phyloP scores from a whole-genome alignment of 306 rosid species.

The Glycyrrhiza uralensis region DNA sequence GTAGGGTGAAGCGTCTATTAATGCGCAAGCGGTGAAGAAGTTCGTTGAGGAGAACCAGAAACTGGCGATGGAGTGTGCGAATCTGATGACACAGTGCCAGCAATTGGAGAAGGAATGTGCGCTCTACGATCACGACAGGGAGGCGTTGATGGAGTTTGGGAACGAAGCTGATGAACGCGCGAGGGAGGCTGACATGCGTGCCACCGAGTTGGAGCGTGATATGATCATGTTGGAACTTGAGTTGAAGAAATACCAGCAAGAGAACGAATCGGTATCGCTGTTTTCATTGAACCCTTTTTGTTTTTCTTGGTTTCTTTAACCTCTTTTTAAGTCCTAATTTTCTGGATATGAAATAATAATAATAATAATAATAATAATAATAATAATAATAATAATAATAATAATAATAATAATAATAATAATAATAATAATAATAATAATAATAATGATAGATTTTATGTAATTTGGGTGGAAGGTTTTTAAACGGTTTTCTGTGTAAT shows the following conservation, averaged over 20 bases:
- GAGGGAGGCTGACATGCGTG: conserved; percentile 59
- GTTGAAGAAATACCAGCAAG: conserved; percentile 35
- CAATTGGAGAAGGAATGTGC: conserved; percentile 69
- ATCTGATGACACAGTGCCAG: conserved; percentile 49
- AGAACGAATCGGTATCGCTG: conserved; percentile 43
- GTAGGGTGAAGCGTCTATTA: conserved; percentile 68
- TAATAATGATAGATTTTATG: too few relatives aligned
- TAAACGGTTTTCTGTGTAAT: neutral
- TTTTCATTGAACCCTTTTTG: neutral
- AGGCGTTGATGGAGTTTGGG: conserved; percentile 84
- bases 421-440: too few relatives aligned
- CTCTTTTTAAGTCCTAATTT: neutral
- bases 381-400: too few relatives aligned
- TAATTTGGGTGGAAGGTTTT: neutral
- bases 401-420: too few relatives aligned
- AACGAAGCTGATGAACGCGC: conserved; percentile 89
- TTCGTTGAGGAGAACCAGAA: conserved; percentile 83
- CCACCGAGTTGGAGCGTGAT: conserved; percentile 54
- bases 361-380: too few relatives aligned
- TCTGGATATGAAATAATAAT: neutral
- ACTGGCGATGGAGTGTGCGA: conserved; percentile 62
- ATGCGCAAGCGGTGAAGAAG: conserved; percentile 68
- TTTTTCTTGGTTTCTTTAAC: neutral
- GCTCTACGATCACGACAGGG: conserved; percentile 76
- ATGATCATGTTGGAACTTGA: conserved; percentile 43